A percentile compares a stretch with the other conserved stretches of the same genome.
Conservation (phyloP, 1,284 basidiomycete species). For the Phlebopus sp. region DNA sequence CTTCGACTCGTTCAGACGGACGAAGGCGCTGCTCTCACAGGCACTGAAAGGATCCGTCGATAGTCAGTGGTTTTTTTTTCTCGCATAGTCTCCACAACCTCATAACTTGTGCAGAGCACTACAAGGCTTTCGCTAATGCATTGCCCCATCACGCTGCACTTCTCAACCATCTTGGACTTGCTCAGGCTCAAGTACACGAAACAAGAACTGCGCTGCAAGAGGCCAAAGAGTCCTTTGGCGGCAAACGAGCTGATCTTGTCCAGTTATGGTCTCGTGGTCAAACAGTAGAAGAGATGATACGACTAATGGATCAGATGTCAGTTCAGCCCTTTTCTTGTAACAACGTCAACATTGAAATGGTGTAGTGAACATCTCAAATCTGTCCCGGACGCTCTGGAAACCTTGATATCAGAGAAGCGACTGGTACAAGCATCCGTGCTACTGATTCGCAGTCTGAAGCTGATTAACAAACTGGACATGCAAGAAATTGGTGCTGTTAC, state of each 20-base stretch:
- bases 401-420: slow-evolving; percentile 93
- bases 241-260: slow-evolving; percentile 80
- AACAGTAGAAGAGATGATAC: slow-evolving; percentile 87
- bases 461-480: slow-evolving; percentile 91
- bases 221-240: slow-evolving; percentile 75
- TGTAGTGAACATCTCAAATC: slow-evolving; percentile 84
- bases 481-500: slow-evolving; percentile 91
- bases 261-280: slow-evolving; percentile 83
- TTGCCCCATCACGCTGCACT: slow-evolving; percentile 85
- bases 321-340: slow-evolving; percentile 27
- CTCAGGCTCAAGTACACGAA: slow-evolving; percentile 70
- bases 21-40: slow-evolving; percentile 72
- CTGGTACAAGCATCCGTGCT: slow-evolving; percentile 88
- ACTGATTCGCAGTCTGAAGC: slow-evolving; percentile 85
- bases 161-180: slow-evolving; percentile 63
- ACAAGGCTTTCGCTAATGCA: slow-evolving; percentile 88
- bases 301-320: slow-evolving; percentile 87
- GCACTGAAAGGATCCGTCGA: slow-evolving; percentile 84
- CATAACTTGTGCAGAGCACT: slow-evolving; percentile 58
- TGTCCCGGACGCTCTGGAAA: slow-evolving; percentile 90
- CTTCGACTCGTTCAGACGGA: slow-evolving; percentile 70
- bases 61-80: slow-evolving; percentile 48
- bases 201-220: slow-evolving; percentile 76
- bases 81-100: neutral
- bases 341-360: slow-evolving; percentile 10